Percentiles rank a stretch among this genome's conserved stretches.
These are phyloP conservation scores for Parathielavia appendiculata DNA, from an alignment of 495 filamentous ascomycete genomes.

Conservation along the genomic window DNA sequence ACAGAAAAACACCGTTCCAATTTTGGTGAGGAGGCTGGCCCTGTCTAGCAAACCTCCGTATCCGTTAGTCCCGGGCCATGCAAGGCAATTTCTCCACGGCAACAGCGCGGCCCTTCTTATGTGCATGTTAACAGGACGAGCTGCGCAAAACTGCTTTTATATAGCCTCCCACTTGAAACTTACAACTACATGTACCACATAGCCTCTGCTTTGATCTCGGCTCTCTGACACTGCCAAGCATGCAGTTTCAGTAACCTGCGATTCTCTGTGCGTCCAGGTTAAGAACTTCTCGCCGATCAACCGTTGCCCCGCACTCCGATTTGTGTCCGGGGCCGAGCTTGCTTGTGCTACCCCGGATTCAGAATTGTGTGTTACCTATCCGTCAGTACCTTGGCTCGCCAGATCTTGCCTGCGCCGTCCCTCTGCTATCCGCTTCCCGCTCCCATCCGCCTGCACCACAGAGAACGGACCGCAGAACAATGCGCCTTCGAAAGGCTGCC, in stretches of 20 bases:
- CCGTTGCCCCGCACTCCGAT: slow-evolving; percentile 21
- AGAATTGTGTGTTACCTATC: no score
- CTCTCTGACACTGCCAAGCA: slow-evolving; percentile 3
- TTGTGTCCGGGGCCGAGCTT: neutral
- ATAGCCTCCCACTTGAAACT: no score
- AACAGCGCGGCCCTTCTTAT: no score
- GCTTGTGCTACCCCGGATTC: neutral
- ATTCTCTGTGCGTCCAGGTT: slow-evolving; percentile 24
- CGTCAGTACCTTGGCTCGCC: neutral
- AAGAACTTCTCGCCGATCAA: slow-evolving; percentile 17
- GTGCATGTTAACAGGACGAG: no score
- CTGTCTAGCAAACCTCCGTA: neutral
- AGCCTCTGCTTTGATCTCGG: neutral
- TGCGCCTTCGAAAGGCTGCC: slow-evolving; percentile 73
- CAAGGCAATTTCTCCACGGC: no score
- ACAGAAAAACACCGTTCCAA: neutral
- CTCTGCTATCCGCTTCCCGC: neutral
- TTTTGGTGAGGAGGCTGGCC: slow-evolving; percentile 17
- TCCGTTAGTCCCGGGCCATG: no score
- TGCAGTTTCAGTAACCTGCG: slow-evolving; percentile 10
- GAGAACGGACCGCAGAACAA: slow-evolving; percentile 19
- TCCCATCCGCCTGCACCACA: neutral
- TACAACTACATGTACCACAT: no score
- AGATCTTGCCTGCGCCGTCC: neutral
- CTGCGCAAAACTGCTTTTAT: no score